Evolutionary conservation across 2,329 filamentous ascomycete genomes (phyloP), one percentile per base, ranked within the genome.

Genomic region (Drechmeria coniospora): DNA sequence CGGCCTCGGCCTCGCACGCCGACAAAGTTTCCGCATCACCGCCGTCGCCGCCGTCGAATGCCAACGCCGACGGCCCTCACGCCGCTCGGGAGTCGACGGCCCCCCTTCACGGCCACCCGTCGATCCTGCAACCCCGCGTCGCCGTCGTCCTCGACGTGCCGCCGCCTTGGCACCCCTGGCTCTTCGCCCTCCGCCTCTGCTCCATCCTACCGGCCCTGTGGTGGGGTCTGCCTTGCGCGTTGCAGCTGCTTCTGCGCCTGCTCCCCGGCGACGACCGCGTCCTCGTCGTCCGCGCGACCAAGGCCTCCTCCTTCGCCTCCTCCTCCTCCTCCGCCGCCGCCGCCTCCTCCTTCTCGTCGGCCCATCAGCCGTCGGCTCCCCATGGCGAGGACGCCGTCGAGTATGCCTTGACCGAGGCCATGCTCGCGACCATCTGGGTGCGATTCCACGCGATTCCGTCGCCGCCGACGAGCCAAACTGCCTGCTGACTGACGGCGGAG

Each of bases 141-240:
- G 80, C 80, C 36, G 78, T 84, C 41, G 68, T 82, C 18, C 65
- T 87, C 25, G 79, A 80, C 28, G 70, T 90, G 11, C 73, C 77
- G 29, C 63, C 63, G 36, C 63, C 63, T 35, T 87, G 79, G 75
- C 75, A 86, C 47, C 61, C 78, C 23, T 74, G 76, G 32, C 64
- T 87, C 30, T 71, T 83, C 36, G 59, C 76, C 36, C 74, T 78
- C 40, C 73, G 81, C n/a, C 68, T 78, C 15, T 55, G 79, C 35
- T 82, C 77, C 33, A 72, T 79, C 29, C 62, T 66, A 14, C 79
- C 81, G 11, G 74, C 76, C 28, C 59, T 73, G 25, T 79, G 68
- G 65, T 83, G 75, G 74, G 79, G 74, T 10, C 45, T 80, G 33
- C 70, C 74, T 30, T 78, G 73, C 40, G 66, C 68, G 11, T 62